phyloP scores from a whole-genome alignment of 2,329 filamentous ascomycete species.

The Aspergillus pseudoglaucus region DNA sequence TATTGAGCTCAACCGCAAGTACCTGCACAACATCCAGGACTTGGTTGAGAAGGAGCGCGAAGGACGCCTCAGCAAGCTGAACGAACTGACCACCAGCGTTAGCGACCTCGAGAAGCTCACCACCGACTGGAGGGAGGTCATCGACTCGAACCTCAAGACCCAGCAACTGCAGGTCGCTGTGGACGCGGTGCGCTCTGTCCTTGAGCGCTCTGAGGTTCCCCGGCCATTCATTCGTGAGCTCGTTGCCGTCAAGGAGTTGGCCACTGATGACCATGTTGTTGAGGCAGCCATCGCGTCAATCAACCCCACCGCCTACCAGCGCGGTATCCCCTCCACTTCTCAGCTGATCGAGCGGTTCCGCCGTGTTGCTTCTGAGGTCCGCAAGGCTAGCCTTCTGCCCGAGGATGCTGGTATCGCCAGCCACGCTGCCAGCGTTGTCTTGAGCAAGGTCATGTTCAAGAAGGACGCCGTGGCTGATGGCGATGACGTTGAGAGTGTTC shows the following conservation, averaged over 20 bases:
- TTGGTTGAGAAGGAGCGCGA: conserved; percentile 85
- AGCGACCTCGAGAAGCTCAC: conserved; percentile 81
- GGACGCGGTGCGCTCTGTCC: conserved; percentile 78
- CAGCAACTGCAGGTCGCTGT: conserved; percentile 95
- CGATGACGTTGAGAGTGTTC: conserved; percentile 86
- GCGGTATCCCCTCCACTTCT: conserved; percentile 73
- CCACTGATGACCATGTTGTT: conserved; percentile 74
- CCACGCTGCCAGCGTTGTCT: conserved; percentile 79
- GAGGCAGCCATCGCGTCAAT: conserved; percentile 94
- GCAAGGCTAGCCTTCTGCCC: conserved; percentile 87
- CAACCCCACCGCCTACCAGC: conserved; percentile 88
- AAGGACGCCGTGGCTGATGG: conserved; percentile 80
- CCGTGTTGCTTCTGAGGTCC: conserved; percentile 81
- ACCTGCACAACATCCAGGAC: conserved; percentile 67
- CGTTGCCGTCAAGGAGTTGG: conserved; percentile 88
- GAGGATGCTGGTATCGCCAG: conserved; percentile 91
- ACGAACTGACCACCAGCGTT: conserved; percentile 70
- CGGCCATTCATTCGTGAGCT: conserved; percentile 87
- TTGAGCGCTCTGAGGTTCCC: conserved; percentile 67
- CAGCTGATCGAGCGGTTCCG: conserved; percentile 95
- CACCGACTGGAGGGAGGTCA: conserved; percentile 79
- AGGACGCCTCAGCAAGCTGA: conserved; percentile 77
- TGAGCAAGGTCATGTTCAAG: conserved; percentile 94
- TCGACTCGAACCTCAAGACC: conserved; percentile 84
- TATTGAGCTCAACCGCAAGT: conserved; percentile 77